Conservation (phyloP, 2,329 filamentous ascomycete species). For the Xylaria sp. region DNA sequence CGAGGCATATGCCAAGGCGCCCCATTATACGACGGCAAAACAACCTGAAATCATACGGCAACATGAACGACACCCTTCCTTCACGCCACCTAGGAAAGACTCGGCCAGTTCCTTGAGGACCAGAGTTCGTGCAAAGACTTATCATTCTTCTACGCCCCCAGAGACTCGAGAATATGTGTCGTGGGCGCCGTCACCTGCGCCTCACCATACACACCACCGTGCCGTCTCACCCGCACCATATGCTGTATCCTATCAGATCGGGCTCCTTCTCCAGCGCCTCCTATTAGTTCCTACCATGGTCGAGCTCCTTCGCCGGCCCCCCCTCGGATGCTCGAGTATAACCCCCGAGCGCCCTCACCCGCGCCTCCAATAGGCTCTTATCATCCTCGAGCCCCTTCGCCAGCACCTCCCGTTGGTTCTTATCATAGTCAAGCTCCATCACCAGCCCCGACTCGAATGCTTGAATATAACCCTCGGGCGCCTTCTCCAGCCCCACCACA, state of each 20-base stretch:
- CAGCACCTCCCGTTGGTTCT: slow-evolving; percentile 37
- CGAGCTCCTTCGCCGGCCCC: slow-evolving; percentile 45
- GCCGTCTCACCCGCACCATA: slow-evolving; percentile 40
- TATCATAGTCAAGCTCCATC: slow-evolving; percentile 42
- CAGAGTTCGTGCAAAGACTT: slow-evolving; percentile 29
- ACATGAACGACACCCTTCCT: slow-evolving; percentile 47
- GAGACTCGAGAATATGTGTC: slow-evolving; percentile 33
- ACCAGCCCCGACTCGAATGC: slow-evolving; percentile 44
- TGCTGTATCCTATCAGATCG: no score
- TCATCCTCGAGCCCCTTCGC: slow-evolving; percentile 42
- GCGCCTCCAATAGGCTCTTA: slow-evolving; percentile 40
- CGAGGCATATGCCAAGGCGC: slow-evolving; percentile 69
- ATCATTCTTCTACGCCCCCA: slow-evolving; percentile 32
- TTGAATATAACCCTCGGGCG: slow-evolving; percentile 41
- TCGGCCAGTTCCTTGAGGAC: slow-evolving; percentile 48
- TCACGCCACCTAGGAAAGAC: slow-evolving; percentile 46
- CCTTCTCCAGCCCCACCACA: slow-evolving; percentile 44
- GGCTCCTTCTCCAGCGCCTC: no score
- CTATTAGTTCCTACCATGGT: slow-evolving; percentile 33
- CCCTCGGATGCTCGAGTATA: slow-evolving; percentile 40
- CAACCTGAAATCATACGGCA: slow-evolving; percentile 64
- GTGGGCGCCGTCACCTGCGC: slow-evolving; percentile 45
- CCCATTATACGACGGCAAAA: slow-evolving; percentile 68
- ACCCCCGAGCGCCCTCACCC: slow-evolving; percentile 43
- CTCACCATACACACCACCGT: slow-evolving; percentile 41